Percentiles rank a stretch among this genome's conserved stretches.
These are phyloP conservation scores for Botryotinia calthae DNA, from an alignment of 2,329 filamentous ascomycete species.

Conservation along the genomic window DNA sequence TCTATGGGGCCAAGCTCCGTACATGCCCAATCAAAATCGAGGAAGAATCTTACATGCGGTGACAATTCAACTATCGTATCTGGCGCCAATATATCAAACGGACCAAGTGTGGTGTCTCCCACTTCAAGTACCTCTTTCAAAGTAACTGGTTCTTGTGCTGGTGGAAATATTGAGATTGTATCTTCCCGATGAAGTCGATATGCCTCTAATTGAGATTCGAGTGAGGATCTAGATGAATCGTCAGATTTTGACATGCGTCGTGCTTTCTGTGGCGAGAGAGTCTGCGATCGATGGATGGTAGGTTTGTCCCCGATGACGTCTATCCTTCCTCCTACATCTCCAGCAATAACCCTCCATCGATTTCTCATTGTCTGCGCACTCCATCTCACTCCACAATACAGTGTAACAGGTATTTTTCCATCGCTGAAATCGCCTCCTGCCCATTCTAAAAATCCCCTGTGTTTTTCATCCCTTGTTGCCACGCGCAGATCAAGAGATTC, in stretches of 20 bases:
- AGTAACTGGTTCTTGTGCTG: slow-evolving; percentile 1
- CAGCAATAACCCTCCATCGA: slow-evolving; percentile 30
- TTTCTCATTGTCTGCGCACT: slow-evolving; percentile 26
- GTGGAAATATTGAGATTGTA: slow-evolving; percentile 9
- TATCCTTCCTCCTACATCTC: slow-evolving; percentile 19
- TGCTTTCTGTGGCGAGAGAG: slow-evolving; percentile 12
- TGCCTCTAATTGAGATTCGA: slow-evolving; percentile 10
- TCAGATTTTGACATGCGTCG: slow-evolving; percentile 5
- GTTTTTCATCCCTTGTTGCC: slow-evolving; percentile 2
- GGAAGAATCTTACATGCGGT: slow-evolving; percentile 33
- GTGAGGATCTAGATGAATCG: not conserved
- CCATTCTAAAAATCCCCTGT: slow-evolving; percentile 9
- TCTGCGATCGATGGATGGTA: slow-evolving; percentile 21
- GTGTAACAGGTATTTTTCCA: not conserved
- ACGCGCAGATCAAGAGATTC: not conserved
- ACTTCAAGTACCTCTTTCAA: not conserved
- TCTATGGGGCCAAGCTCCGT: slow-evolving; percentile 38
- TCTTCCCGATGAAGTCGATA: slow-evolving; percentile 16
- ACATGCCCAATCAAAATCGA: slow-evolving; percentile 44
- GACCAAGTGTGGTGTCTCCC: slow-evolving; percentile 17
- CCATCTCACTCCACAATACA: slow-evolving; percentile 29
- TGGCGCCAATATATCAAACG: slow-evolving; percentile 32
- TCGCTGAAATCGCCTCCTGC: not conserved
- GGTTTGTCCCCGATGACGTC: not conserved
- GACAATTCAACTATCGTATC: slow-evolving; percentile 25